Conservation (phyloP, 2,329 filamentous ascomycete species). For the Venturia nashicola region DNA sequence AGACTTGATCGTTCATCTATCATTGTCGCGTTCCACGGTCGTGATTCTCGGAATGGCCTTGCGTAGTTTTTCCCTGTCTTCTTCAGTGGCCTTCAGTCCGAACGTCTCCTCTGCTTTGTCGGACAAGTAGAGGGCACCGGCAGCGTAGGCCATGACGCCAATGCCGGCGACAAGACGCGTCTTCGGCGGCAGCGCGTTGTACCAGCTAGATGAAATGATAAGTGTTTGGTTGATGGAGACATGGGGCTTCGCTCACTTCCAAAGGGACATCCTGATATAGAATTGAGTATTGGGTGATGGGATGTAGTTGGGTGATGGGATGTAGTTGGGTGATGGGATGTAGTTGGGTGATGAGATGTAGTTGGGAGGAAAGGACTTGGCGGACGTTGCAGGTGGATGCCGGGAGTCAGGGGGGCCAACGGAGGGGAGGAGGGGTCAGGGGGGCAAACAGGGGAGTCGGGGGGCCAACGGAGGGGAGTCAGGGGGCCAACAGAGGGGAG, state of each 20-base stretch:
- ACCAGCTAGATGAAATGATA: slow-evolving; percentile 28
- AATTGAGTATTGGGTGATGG: background rate
- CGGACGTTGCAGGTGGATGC: background rate
- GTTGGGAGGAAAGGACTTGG: background rate
- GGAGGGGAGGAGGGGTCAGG: too few species aligned
- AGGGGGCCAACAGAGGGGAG: too few species aligned
- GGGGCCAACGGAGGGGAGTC: too few species aligned
- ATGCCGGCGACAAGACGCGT: slow-evolving; percentile 61
- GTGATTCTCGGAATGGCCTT: slow-evolving; percentile 50
- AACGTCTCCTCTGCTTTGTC: slow-evolving; percentile 62
- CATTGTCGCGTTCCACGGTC: slow-evolving; percentile 30
- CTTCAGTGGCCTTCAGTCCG: slow-evolving; percentile 58
- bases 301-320: slow-evolving; percentile 4
- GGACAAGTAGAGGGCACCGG: slow-evolving; percentile 58
- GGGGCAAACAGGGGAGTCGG: too few species aligned
- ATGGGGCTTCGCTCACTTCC: slow-evolving; percentile 19
- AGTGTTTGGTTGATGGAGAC: slow-evolving; percentile 5
- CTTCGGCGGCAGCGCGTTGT: slow-evolving; percentile 57
- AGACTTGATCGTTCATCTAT: background rate
- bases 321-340: background rate
- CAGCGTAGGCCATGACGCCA: slow-evolving; percentile 66
- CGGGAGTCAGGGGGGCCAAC: too few species aligned
- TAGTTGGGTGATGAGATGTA: background rate
- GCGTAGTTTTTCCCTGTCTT: slow-evolving; percentile 58
- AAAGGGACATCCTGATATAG: slow-evolving; percentile 19